Evolutionary conservation across 2,329 filamentous ascomycete species (phyloP).

Genomic region (Venturia asperata): DNA sequence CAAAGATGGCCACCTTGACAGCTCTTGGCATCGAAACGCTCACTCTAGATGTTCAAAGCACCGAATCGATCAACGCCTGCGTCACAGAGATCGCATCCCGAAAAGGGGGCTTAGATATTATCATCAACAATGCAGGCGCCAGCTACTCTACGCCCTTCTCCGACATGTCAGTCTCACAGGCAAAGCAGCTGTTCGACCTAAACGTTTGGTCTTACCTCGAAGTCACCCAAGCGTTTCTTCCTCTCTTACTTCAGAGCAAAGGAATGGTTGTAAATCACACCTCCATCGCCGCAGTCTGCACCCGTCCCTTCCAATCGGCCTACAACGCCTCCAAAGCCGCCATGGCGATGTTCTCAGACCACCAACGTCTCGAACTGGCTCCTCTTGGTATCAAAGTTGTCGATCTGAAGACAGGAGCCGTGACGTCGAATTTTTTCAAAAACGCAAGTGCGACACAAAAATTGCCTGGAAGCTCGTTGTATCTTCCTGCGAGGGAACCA

Average conservation of each 20-base stretch:
- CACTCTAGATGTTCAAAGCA: conserved; percentile 29
- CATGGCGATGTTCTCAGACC: conserved; percentile 28
- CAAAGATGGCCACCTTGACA: conserved; percentile 28
- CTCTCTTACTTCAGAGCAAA: conserved; percentile 23
- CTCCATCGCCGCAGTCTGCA: conserved; percentile 28
- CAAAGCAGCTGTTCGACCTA: conserved; percentile 30
- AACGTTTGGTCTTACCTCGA: conserved; percentile 32
- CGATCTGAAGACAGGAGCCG: conserved; percentile 23
- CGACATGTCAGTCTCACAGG: conserved; percentile 29
- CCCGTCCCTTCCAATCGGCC: conserved; percentile 29
- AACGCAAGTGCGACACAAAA: conserved; percentile 8
- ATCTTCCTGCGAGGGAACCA: conserved; percentile 17
- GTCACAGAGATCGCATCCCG: conserved; percentile 9
- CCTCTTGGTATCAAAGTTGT: conserved; percentile 26
- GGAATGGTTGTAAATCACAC: conserved; percentile 36
- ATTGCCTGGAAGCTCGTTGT: conserved; percentile 18
- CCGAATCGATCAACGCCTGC: conserved; percentile 25
- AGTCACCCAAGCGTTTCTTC: conserved; percentile 32
- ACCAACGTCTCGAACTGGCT: conserved; percentile 24
- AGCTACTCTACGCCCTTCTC: conserved; percentile 26
- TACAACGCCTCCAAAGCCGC: conserved; percentile 32
- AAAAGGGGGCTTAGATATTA: conserved; percentile 13
- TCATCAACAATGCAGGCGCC: conserved; percentile 21
- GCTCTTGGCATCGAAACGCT: conserved; percentile 27
- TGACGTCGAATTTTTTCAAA: conserved; percentile 20